Percentiles rank a stretch among this genome's conserved stretches.
Evolutionary conservation across 2,329 filamentous ascomycete species (phyloP).

Genomic region (Fusarium kyushuense): DNA sequence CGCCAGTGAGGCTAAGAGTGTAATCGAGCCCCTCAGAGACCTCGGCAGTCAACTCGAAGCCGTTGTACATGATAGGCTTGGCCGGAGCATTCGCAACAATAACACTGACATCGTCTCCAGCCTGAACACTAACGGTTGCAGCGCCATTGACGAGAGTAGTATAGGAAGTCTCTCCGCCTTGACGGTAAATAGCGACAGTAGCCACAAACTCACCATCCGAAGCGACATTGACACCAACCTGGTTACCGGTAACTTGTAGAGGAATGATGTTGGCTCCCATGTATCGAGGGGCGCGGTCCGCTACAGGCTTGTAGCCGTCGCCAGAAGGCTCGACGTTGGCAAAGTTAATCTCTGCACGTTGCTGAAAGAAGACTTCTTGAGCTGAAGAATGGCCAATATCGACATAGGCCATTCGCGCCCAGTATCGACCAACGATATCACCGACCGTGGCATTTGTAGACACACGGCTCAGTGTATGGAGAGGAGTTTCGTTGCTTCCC

Average conservation of each 20-base stretch:
- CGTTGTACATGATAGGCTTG: slow-evolving; percentile 58
- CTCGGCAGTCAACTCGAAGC: slow-evolving; percentile 54
- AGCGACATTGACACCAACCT: slow-evolving; percentile 53
- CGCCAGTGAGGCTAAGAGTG: slow-evolving; percentile 52
- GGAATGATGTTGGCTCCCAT: slow-evolving; percentile 65
- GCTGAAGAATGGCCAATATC: slow-evolving; percentile 61
- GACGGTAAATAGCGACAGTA: slow-evolving; percentile 55
- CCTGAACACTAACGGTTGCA: slow-evolving; percentile 51
- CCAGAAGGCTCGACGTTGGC: slow-evolving; percentile 56
- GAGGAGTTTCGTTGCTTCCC: slow-evolving; percentile 62
- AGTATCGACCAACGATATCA: slow-evolving; percentile 61
- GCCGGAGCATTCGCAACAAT: slow-evolving; percentile 63
- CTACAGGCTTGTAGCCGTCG: slow-evolving; percentile 58
- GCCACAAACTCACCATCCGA: slow-evolving; percentile 55
- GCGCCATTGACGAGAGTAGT: slow-evolving; percentile 51
- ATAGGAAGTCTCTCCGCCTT: slow-evolving; percentile 52
- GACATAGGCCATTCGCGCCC: slow-evolving; percentile 65
- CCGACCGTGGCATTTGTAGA: slow-evolving; percentile 51
- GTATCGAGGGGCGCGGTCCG: slow-evolving; percentile 58
- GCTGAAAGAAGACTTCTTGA: slow-evolving; percentile 53
- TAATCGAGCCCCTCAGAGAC: slow-evolving; percentile 56
- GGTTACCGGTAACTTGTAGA: slow-evolving; percentile 51
- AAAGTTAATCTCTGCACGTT: slow-evolving; percentile 55
- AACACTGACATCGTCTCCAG: slow-evolving; percentile 59
- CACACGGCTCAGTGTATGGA: slow-evolving; percentile 60